A percentile compares a stretch with the other conserved stretches of the same genome.
Evolutionary conservation across 257 asterid genomes (phyloP).

Genomic region (Hygrophila difformis): DNA sequence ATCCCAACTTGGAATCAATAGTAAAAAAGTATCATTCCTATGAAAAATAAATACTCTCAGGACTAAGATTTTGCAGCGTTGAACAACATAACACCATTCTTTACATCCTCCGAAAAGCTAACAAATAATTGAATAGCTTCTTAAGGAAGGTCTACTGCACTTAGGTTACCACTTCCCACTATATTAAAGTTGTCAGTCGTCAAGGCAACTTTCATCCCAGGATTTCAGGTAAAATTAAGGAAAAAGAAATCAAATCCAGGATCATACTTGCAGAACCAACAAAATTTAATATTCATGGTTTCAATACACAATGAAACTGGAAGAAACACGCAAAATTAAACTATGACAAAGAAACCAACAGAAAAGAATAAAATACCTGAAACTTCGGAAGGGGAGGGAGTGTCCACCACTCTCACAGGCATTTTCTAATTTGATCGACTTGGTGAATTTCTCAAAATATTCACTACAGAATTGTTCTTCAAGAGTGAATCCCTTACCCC

Average conservation of each 20-base stretch:
- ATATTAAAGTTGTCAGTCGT: too few relatives aligned
- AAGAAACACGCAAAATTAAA: too few relatives aligned
- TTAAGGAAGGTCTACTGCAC: too few relatives aligned
- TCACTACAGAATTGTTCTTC: not conserved
- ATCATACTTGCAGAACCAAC: not conserved
- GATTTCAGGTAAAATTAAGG: not conserved
- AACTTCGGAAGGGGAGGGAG: slow-evolving; percentile 38
- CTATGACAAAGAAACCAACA: too few relatives aligned
- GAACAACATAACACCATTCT: not conserved
- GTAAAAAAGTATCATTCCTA: not conserved
- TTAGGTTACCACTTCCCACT: too few relatives aligned
- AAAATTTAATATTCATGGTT: too few relatives aligned
- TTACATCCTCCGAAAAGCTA: not conserved
- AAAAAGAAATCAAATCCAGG: slow-evolving; percentile 1
- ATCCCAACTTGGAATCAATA: not conserved
- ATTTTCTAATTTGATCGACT: slow-evolving; percentile 18
- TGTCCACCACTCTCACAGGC: slow-evolving; percentile 46
- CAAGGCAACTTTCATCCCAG: slow-evolving; percentile 4
- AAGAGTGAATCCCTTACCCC: not conserved
- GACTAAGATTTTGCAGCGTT: not conserved
- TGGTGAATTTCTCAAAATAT: slow-evolving; percentile 13
- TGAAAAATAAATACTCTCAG: not conserved
- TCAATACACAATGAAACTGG: too few relatives aligned
- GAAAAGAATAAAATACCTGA: slow-evolving; percentile 20
- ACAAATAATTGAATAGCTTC: not conserved